Percentiles rank a stretch among this genome's conserved stretches.
Conservation (phyloP, 108 stramenopile genomes). For the Licmophora abbreviata region DNA sequence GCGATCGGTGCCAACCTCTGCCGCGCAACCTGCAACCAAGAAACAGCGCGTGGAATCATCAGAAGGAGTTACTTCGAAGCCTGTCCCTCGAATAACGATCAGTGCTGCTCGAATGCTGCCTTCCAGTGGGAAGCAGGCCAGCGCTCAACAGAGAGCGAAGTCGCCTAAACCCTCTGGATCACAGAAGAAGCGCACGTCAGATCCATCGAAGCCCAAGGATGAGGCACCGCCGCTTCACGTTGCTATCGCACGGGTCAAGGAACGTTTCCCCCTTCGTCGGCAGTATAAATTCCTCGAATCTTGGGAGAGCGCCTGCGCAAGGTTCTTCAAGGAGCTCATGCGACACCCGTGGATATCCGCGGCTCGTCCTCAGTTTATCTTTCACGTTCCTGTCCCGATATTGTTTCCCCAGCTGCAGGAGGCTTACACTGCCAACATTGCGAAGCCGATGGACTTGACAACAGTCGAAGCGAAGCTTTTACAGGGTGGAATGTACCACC, state of each 20-base stretch:
- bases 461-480: slow-evolving; percentile 75
- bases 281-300: slow-evolving; percentile 49
- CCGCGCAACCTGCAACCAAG: slow-evolving; percentile 11
- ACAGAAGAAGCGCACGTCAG: slow-evolving; percentile 18
- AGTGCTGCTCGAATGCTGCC: slow-evolving; percentile 21
- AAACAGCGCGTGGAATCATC: slow-evolving; percentile 26
- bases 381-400: slow-evolving; percentile 75
- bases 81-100: slow-evolving; percentile 32
- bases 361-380: slow-evolving; percentile 60
- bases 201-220: slow-evolving; percentile 21
- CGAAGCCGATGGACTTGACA: slow-evolving; percentile 85
- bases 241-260: slow-evolving; percentile 72
- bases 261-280: slow-evolving; percentile 54
- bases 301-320: slow-evolving; percentile 70
- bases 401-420: slow-evolving; percentile 70
- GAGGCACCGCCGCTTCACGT: slow-evolving; percentile 79
- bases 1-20: slow-evolving; percentile 19
- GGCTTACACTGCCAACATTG: slow-evolving; percentile 55
- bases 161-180: slow-evolving; percentile 15
- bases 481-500: slow-evolving; percentile 19
- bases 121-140: slow-evolving; percentile 11
- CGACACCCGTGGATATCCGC: slow-evolving; percentile 75
- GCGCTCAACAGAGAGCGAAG: slow-evolving; percentile 8
- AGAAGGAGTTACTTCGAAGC: slow-evolving; percentile 9
- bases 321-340: slow-evolving; percentile 56